Evolutionary conservation across 2,329 filamentous ascomycete species (phyloP).

Genomic region (Neurospora sp.): DNA sequence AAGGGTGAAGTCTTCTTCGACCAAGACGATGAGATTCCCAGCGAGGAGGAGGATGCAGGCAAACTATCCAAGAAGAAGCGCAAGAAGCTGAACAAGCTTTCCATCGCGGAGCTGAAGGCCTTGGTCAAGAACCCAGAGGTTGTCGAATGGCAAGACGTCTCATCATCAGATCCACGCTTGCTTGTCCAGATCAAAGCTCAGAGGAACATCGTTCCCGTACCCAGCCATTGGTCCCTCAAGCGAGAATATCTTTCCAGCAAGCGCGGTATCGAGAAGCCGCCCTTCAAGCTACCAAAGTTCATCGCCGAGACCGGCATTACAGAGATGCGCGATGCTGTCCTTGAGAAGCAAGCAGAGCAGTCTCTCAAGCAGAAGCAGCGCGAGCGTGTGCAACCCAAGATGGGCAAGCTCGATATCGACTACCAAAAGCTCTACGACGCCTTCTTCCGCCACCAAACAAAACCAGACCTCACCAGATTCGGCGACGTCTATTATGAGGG

Average conservation of each 20-base stretch:
- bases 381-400: conserved; percentile 87
- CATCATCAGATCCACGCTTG: conserved; percentile 76
- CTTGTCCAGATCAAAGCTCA: conserved; percentile 92
- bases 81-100: conserved; percentile 84
- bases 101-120: conserved; percentile 90
- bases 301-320: conserved; percentile 96
- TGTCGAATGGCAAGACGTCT: conserved; percentile 95
- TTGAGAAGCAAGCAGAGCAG: conserved; percentile 92
- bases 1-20: conserved; percentile 79
- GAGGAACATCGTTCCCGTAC: conserved; percentile 91
- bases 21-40: conserved; percentile 77
- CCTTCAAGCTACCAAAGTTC: conserved; percentile 88
- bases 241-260: conserved; percentile 96
- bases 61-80: conserved; percentile 91
- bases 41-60: conserved; percentile 66
- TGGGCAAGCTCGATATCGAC: conserved; percentile 95
- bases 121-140: conserved; percentile 84
- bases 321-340: conserved; percentile 92
- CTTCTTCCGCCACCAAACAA: conserved; percentile 96
- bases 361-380: conserved; percentile 91
- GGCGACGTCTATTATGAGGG: conserved; percentile 99
- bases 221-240: conserved; percentile 89
- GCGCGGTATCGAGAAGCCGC: conserved; percentile 88
- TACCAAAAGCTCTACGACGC: conserved; percentile 98
- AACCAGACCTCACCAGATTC: conserved; percentile 85